phyloP scores from a whole-genome alignment of 2,329 filamentous ascomycete species.

The Arachnomyces sp. region DNA sequence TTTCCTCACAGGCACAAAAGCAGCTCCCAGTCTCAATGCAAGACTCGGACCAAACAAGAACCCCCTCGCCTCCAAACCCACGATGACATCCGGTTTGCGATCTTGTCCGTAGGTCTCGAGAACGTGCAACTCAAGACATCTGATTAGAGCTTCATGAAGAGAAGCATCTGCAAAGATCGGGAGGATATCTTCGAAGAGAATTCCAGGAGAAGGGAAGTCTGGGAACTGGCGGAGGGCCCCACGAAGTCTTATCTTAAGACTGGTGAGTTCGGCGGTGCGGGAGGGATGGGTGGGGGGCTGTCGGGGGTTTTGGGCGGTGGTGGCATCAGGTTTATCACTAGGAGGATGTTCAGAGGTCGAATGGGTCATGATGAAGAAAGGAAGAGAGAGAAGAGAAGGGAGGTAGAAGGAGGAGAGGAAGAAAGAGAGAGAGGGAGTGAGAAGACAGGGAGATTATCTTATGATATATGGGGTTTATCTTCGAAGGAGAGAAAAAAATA shows the following conservation, averaged over 20 bases:
- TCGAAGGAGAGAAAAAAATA: conserved; percentile 8
- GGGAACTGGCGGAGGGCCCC: conserved; percentile 72
- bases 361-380: conserved; percentile 32
- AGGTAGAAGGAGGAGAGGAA: conserved; percentile 13
- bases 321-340: conserved; percentile 29
- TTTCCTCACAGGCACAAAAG: conserved; percentile 92
- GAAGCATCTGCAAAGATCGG: conserved; percentile 78
- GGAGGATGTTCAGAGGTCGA: conserved; percentile 19
- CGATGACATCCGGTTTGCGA: conserved; percentile 74
- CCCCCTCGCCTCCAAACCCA: conserved; percentile 87
- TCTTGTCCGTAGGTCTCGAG: conserved; percentile 51
- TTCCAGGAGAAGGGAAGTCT: conserved; percentile 86
- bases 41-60: conserved; percentile 92
- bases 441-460: conserved; percentile 7
- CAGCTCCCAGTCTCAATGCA: conserved; percentile 71
- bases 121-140: conserved; percentile 78
- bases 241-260: conserved; percentile 62
- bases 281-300: conserved; percentile 39
- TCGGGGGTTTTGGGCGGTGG: conserved; percentile 35
- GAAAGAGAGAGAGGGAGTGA: conserved; percentile 22
- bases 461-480: too few relatives aligned
- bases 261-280: conserved; percentile 48
- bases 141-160: conserved; percentile 69
- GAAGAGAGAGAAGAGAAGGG: conserved; percentile 9
- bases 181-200: conserved; percentile 97